These are phyloP conservation scores for Rickenella mellea DNA, from an alignment of 768 basidiomycete genomes.

Conservation along the genomic window DNA sequence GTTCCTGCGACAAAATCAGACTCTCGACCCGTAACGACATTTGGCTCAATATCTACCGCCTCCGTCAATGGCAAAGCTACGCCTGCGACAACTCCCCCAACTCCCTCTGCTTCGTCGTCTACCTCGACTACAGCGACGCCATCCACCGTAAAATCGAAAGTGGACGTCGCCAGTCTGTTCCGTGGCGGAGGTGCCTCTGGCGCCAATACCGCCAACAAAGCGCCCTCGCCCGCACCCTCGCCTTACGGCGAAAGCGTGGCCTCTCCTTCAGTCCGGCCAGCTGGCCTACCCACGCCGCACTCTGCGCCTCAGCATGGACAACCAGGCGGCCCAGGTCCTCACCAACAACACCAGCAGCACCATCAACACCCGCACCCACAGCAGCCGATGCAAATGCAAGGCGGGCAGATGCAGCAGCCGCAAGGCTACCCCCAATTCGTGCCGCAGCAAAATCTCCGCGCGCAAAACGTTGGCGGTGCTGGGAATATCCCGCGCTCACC, in stretches of 20 bases:
- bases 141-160: conserved; percentile 22
- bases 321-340: conserved; percentile 17
- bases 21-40: conserved; percentile 53
- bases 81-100: conserved; percentile 6
- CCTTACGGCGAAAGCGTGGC: conserved; percentile 44
- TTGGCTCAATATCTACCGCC: conserved; percentile 64
- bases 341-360: conserved; percentile 25
- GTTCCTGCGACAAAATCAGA: conserved; percentile 55
- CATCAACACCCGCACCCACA: conserved; percentile 29
- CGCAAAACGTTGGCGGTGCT: conserved; percentile 26
- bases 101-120: conserved; percentile 8
- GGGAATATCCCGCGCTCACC: conserved; percentile 48
- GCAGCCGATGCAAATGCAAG: conserved; percentile 16
- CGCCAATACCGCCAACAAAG: conserved; percentile 18
- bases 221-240: conserved; percentile 42
- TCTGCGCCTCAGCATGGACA: background rate
- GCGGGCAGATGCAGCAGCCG: conserved; percentile 32
- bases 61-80: conserved; percentile 50
- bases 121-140: conserved; percentile 8
- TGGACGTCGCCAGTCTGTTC: conserved; percentile 34
- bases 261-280: conserved; percentile 30
- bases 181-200: too few species aligned
- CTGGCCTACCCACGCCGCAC: background rate
- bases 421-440: conserved; percentile 40
- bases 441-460: conserved; percentile 36